Conservation (phyloP, 1,284 basidiomycete species). For the Lentinula novae-zelandiae region DNA sequence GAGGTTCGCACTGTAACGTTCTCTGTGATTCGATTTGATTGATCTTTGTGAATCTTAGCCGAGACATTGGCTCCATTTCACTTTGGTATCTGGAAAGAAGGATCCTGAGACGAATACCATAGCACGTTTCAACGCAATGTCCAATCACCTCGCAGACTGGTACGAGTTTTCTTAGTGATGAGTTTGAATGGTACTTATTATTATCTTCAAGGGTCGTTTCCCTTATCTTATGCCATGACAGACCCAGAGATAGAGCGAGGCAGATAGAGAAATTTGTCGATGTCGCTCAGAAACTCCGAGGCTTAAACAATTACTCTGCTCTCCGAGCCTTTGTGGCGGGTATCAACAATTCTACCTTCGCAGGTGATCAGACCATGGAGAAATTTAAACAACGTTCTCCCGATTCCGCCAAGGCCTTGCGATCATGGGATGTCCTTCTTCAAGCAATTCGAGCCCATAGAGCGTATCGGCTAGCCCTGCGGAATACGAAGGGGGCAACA, state of each 20-base stretch:
- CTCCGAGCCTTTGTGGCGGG: slow-evolving; percentile 78
- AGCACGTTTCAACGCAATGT: slow-evolving; percentile 62
- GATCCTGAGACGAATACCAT: slow-evolving; percentile 62
- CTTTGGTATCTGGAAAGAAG: slow-evolving; percentile 64
- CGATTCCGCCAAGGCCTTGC: slow-evolving; percentile 64
- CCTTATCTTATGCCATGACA: slow-evolving; percentile 75
- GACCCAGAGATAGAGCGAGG: slow-evolving; percentile 55
- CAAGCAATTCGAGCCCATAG: slow-evolving; percentile 71
- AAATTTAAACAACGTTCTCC: slow-evolving; percentile 58
- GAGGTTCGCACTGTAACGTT: slow-evolving; percentile 40
- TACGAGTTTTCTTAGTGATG: slow-evolving; percentile 28
- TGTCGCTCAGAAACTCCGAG: slow-evolving; percentile 64
- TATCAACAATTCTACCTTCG: slow-evolving; percentile 71
- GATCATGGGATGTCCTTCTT: slow-evolving; percentile 75
- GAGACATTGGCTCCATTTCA: slow-evolving; percentile 75
- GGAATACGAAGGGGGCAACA: slow-evolving; percentile 76
- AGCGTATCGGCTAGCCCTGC: slow-evolving; percentile 74
- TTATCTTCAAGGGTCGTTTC: slow-evolving; percentile 60
- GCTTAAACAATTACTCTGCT: slow-evolving; percentile 76
- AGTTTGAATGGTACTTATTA: not conserved
- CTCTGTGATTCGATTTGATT: not conserved
- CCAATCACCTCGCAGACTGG: slow-evolving; percentile 78
- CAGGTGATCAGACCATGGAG: slow-evolving; percentile 69
- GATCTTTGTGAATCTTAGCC: slow-evolving; percentile 41
- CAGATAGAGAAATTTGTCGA: slow-evolving; percentile 79